phyloP scores from a whole-genome alignment of 2,329 filamentous ascomycete species.

The Ophiosphaerella herpotricha region DNA sequence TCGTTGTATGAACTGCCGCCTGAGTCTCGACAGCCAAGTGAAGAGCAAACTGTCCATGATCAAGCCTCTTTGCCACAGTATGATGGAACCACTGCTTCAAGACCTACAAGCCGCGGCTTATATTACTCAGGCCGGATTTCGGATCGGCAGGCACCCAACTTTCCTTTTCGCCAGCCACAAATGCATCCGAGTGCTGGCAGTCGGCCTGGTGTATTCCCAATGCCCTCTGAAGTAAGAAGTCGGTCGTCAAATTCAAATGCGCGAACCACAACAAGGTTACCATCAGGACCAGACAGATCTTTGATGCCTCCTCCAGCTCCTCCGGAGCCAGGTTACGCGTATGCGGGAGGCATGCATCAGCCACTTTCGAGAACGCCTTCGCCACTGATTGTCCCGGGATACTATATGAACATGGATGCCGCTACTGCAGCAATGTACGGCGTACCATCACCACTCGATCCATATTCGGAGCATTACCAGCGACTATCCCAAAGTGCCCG shows the following conservation, averaged over 20 bases:
- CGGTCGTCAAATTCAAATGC: constrained; percentile 2
- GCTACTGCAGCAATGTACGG: constrained; percentile 20
- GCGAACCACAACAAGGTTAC: constrained; percentile 1
- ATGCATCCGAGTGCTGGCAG: background rate
- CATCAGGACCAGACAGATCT: background rate
- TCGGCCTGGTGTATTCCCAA: constrained; percentile 13
- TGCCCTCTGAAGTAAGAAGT: constrained; percentile 13
- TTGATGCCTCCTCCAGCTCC: background rate
- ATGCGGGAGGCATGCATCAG: background rate
- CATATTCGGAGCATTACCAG: constrained; percentile 24
- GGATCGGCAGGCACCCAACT: constrained; percentile 4
- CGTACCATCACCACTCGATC: constrained; percentile 33
- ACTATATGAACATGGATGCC: constrained; percentile 16
- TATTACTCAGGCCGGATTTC: constrained; percentile 28
- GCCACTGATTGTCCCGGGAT: background rate
- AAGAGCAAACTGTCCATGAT: constrained; percentile 17
- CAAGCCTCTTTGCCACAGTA: constrained; percentile 22
- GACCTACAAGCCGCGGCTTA: constrained; percentile 18
- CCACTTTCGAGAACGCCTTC: too few species aligned
- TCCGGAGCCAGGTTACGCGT: background rate
- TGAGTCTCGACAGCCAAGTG: constrained; percentile 30
- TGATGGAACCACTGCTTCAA: constrained; percentile 24
- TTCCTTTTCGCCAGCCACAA: constrained; percentile 3
- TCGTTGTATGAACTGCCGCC: constrained; percentile 39
- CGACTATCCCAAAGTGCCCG: constrained; percentile 7